phyloP scores from a whole-genome alignment of 1,284 basidiomycete genomes.

The Ceratobasidium sp. region DNA sequence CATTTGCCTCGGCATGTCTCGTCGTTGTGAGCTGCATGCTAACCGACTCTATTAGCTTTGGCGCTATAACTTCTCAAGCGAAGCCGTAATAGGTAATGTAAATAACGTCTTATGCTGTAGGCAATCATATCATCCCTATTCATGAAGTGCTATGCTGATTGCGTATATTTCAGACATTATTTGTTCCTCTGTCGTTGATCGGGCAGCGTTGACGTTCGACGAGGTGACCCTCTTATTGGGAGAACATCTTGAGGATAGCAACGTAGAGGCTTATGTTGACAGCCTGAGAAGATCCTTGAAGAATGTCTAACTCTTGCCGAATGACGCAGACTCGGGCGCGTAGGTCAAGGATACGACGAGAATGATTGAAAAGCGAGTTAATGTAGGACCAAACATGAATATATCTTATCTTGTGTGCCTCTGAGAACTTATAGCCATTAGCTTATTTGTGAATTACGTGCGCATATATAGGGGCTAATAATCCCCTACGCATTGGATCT shows the following conservation, averaged over 20 bases:
- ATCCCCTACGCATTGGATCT: too few relatives aligned
- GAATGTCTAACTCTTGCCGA: too few relatives aligned
- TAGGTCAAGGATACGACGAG: too few relatives aligned
- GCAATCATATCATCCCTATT: neutral
- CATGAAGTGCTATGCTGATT: neutral
- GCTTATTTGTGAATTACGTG: too few relatives aligned
- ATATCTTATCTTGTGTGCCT: too few relatives aligned
- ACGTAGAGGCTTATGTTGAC: conserved; percentile 31
- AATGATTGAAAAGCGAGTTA: too few relatives aligned
- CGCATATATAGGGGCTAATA: too few relatives aligned
- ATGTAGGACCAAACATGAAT: too few relatives aligned
- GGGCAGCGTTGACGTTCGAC: conserved; percentile 33
- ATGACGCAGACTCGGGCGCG: too few relatives aligned
- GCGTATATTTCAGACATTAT: conserved; percentile 35
- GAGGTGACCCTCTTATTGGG: conserved; percentile 45
- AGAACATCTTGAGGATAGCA: conserved; percentile 37
- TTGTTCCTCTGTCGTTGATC: conserved; percentile 45
- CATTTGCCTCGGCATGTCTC: too few relatives aligned
- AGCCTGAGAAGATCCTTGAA: conserved; percentile 15
- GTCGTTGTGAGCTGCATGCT: neutral
- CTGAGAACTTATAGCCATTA: too few relatives aligned
- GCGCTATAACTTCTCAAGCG: conserved; percentile 46
- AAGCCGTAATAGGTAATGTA: conserved; percentile 24
- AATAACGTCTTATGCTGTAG: conserved; percentile 45
- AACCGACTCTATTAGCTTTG: conserved; percentile 31